Evolutionary conservation across 345 rosid genomes (phyloP).

Genomic region (Durio zibethinus): DNA sequence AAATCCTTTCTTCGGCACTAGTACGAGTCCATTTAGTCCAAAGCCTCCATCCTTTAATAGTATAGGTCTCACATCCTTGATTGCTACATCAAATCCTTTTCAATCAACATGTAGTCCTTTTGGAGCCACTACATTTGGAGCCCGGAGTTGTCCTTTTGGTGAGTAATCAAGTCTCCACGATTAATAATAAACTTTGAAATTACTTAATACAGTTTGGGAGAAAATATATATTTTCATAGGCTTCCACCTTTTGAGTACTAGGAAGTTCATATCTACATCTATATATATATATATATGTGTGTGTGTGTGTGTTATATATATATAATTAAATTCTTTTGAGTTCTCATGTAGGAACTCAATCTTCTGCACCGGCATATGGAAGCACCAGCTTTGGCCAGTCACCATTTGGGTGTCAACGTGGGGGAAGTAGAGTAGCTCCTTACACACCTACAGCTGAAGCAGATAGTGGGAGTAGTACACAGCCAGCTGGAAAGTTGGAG

Average conservation of each 20-base stretch:
- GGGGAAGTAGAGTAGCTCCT: constrained; percentile 75
- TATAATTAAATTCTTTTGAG: constrained; percentile 8
- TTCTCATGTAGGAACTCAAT: constrained; percentile 51
- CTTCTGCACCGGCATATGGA: constrained; percentile 69
- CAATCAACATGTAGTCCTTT: constrained; percentile 42
- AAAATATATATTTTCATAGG: not conserved
- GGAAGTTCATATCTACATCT: not conserved
- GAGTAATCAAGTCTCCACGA: constrained; percentile 16
- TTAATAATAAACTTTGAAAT: not conserved
- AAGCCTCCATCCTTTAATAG: too few relatives aligned
- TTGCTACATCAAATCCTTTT: too few relatives aligned
- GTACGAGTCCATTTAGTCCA: too few relatives aligned
- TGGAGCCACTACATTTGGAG: constrained; percentile 62
- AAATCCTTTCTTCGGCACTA: too few relatives aligned
- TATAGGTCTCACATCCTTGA: too few relatives aligned
- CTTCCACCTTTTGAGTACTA: not conserved
- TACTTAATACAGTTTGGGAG: not conserved
- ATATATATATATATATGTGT: too few relatives aligned
- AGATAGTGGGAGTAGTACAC: constrained; percentile 45
- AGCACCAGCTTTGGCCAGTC: constrained; percentile 63
- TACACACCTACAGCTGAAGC: constrained; percentile 63
- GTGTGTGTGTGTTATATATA: too few relatives aligned
- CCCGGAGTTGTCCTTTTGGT: constrained; percentile 69
- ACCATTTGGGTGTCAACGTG: constrained; percentile 67
- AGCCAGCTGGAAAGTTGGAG: constrained; percentile 68